phyloP scores from a whole-genome alignment of 306 rosid genomes.

The Citrullus mucosospermus region DNA sequence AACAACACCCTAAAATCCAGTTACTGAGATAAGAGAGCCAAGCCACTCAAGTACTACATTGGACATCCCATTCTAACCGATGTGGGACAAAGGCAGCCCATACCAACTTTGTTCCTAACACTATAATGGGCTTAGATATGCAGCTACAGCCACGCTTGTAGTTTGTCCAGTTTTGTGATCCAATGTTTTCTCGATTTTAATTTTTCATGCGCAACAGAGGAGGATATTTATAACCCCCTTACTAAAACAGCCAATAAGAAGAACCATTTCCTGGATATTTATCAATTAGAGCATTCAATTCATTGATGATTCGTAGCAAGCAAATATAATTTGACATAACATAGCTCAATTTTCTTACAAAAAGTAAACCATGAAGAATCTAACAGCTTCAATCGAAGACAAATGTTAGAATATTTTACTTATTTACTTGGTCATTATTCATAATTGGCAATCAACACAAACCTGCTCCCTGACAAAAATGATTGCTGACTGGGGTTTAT shows the following conservation, averaged over 20 bases:
- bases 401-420: background rate
- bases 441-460: background rate
- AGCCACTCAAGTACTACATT: no score
- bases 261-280: background rate
- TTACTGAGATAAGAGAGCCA: no score
- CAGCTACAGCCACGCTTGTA: background rate
- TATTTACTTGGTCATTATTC: background rate
- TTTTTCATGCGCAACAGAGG: background rate
- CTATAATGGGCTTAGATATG: background rate
- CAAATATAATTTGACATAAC: background rate
- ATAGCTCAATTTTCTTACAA: background rate
- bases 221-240: background rate
- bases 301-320: background rate
- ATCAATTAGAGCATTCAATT: background rate
- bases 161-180: background rate
- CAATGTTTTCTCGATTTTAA: background rate
- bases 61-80: no score
- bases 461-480: slow-evolving; percentile 80
- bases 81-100: no score
- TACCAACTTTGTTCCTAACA: no score
- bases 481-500: slow-evolving; percentile 63
- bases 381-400: background rate
- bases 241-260: background rate
- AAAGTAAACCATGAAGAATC: background rate
- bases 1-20: no score